Evolutionary conservation across 208 protist species (phyloP).

Genomic region (Acanthamoeba healyi): DNA sequence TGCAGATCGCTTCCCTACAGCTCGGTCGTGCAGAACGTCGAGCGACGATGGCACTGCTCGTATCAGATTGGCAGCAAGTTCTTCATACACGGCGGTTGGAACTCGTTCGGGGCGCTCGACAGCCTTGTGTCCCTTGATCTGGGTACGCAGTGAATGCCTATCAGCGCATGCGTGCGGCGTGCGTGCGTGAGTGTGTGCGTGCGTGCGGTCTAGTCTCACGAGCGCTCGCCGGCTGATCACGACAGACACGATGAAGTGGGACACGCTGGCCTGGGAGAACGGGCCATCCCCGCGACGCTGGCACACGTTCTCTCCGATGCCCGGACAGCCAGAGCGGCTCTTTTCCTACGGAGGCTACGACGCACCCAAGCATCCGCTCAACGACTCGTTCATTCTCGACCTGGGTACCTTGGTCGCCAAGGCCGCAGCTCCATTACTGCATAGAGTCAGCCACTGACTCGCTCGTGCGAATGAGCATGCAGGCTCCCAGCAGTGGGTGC

Average conservation of each 20-base stretch:
- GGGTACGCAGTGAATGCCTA: neutral
- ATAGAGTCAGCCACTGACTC: neutral
- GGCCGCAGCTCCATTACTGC: too few species aligned
- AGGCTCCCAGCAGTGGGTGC: constrained; percentile 28
- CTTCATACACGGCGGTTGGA: constrained; percentile 63
- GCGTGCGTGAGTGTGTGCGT: too few species aligned
- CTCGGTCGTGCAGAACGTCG: constrained; percentile 37
- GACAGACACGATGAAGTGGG: constrained; percentile 68
- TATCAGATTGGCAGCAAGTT: neutral
- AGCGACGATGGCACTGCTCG: constrained; percentile 68
- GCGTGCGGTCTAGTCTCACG: neutral
- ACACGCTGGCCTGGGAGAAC: neutral
- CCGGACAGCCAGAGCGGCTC: neutral
- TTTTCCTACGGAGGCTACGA: constrained; percentile 49
- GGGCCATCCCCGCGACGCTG: constrained; percentile 8
- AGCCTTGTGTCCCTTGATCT: constrained; percentile 17
- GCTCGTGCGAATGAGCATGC: neutral
- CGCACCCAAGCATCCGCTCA: constrained; percentile 8
- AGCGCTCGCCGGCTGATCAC: neutral
- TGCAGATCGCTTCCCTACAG: neutral
- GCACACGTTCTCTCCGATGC: constrained; percentile 47
- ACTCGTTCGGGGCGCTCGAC: neutral
- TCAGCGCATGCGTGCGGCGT: neutral
- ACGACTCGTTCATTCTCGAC: constrained; percentile 33
- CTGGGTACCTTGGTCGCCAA: too few species aligned